Conservation (phyloP, 2,329 filamentous ascomycete genomes). For the Trichoderma polysporum region DNA sequence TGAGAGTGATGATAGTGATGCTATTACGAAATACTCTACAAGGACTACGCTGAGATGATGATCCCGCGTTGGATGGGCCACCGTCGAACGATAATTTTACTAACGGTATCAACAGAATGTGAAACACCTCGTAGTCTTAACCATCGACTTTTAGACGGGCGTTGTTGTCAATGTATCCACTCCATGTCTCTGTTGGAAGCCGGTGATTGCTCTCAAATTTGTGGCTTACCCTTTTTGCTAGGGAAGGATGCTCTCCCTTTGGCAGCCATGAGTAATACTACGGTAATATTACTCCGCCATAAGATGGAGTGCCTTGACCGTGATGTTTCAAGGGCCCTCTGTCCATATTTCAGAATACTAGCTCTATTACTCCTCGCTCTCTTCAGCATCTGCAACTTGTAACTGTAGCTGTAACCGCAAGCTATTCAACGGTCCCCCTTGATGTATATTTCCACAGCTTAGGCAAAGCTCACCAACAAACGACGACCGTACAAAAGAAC, state of each 20-base stretch:
- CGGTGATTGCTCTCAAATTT: neutral
- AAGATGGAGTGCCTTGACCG: neutral
- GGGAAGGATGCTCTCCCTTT: neutral
- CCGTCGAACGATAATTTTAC: neutral
- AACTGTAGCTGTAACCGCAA: neutral
- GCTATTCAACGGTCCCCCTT: neutral
- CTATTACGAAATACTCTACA: neutral
- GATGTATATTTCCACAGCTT: neutral
- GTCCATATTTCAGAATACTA: neutral
- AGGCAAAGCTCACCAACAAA: neutral
- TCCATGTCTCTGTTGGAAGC: neutral
- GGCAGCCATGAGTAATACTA: neutral
- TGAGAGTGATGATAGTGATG: neutral
- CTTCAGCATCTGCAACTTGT: neutral
- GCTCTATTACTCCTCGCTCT: neutral
- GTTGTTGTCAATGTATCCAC: neutral
- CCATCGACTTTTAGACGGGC: neutral
- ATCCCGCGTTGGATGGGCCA: neutral
- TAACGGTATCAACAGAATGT: neutral
- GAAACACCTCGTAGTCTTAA: neutral
- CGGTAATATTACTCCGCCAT: neutral
- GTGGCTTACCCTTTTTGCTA: neutral
- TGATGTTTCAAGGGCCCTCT: neutral
- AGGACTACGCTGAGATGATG: neutral
- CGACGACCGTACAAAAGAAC: neutral